phyloP scores from a whole-genome alignment of 345 rosid genomes.

The Punica granatum region DNA sequence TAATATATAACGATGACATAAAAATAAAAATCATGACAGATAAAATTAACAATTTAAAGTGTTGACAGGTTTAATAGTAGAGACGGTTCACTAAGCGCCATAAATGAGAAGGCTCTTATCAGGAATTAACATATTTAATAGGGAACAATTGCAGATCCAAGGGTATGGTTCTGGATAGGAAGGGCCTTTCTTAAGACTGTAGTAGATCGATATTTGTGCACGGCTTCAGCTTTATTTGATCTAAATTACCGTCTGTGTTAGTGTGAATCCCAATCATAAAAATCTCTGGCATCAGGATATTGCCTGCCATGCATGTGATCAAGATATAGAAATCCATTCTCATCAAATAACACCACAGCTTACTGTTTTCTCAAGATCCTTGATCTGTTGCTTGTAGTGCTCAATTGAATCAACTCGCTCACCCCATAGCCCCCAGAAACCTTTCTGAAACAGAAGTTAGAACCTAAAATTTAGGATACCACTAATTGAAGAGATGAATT shows the following conservation, averaged over 20 bases:
- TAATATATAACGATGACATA: too few relatives aligned
- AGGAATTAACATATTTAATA: too few relatives aligned
- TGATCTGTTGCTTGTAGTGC: constrained; percentile 58
- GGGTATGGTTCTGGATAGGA: not conserved
- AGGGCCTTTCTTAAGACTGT: not conserved
- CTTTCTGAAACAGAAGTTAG: constrained; percentile 40
- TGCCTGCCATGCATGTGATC: not conserved
- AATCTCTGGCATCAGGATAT: not conserved
- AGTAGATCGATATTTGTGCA: not conserved
- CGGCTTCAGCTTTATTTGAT: not conserved
- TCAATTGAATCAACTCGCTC: constrained; percentile 71
- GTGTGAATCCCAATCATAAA: not conserved
- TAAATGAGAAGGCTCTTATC: too few relatives aligned
- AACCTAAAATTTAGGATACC: not conserved
- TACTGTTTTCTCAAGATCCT: constrained; percentile 55
- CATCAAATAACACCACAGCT: constrained; percentile 8
- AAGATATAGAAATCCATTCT: not conserved
- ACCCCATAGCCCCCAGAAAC: constrained; percentile 84
- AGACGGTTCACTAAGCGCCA: too few relatives aligned
- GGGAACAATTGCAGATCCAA: not conserved
- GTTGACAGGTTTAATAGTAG: too few relatives aligned
- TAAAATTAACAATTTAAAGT: not conserved
- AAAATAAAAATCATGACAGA: not conserved
- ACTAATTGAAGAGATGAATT: not conserved
- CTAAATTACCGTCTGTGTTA: not conserved